Evolutionary conservation across 2,329 filamentous ascomycete genomes (phyloP).

Genomic region (Metarhizium guizhouense): DNA sequence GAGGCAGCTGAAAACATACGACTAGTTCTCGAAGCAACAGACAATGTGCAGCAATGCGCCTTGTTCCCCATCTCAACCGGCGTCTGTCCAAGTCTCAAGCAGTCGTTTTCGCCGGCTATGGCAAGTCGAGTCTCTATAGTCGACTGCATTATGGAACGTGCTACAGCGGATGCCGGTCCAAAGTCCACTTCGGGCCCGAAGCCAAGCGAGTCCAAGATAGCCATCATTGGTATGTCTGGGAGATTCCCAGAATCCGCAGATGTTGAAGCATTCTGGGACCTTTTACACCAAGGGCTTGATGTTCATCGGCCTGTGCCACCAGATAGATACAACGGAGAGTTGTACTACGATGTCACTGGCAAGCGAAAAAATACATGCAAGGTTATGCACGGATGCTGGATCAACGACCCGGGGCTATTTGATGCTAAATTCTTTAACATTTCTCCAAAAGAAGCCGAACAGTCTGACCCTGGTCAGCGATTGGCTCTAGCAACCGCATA

Average conservation of each 20-base stretch:
- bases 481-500: background rate
- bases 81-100: background rate
- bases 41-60: background rate
- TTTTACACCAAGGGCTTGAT: background rate
- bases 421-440: conserved; percentile 64
- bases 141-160: background rate
- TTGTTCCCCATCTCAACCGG: background rate
- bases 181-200: background rate
- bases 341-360: background rate
- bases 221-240: conserved; percentile 1
- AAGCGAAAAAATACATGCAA: conserved; percentile 1
- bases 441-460: conserved; percentile 55
- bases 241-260: background rate
- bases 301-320: background rate
- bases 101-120: background rate
- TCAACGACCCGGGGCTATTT: conserved; percentile 55
- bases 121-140: background rate
- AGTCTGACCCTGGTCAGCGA: conserved; percentile 41
- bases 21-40: background rate
- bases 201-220: conserved; percentile 2
- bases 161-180: background rate
- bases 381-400: conserved; percentile 23
- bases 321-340: background rate
- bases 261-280: background rate
- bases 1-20: background rate